Evolutionary conservation across 2,329 filamentous ascomycete species (phyloP).

Genomic region (Apiospora sp.): DNA sequence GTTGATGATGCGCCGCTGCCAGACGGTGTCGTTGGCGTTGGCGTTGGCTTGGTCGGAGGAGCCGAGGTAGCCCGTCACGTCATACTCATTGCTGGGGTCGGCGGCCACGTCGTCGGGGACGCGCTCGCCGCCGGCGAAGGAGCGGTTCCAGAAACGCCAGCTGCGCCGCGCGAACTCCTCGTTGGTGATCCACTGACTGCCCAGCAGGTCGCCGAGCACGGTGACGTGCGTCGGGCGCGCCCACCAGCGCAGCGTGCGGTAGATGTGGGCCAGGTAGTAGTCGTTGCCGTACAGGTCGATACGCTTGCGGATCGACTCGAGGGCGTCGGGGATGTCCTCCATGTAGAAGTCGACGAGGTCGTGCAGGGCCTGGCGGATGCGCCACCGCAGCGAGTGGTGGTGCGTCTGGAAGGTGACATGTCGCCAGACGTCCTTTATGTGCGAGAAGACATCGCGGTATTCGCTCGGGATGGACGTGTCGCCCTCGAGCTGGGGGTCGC

Average conservation of each 20-base stretch:
- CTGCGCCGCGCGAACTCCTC: slow-evolving; percentile 81
- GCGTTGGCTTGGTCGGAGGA: slow-evolving; percentile 36
- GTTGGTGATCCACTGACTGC: slow-evolving; percentile 93
- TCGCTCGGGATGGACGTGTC: slow-evolving; percentile 80
- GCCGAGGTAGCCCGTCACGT: slow-evolving; percentile 58
- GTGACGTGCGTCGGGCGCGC: slow-evolving; percentile 84
- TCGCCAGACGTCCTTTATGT: slow-evolving; percentile 55
- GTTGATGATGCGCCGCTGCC: slow-evolving; percentile 84
- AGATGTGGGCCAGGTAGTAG: slow-evolving; percentile 92
- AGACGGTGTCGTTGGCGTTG: slow-evolving; percentile 59
- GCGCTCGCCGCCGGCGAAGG: slow-evolving; percentile 74
- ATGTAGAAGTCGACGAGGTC: slow-evolving; percentile 68
- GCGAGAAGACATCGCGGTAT: slow-evolving; percentile 61
- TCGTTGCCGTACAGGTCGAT: slow-evolving; percentile 94
- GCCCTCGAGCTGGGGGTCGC: slow-evolving; percentile 93
- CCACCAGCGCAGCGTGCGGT: slow-evolving; percentile 85
- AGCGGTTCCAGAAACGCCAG: slow-evolving; percentile 79
- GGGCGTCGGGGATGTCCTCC: slow-evolving; percentile 72
- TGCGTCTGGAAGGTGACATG: slow-evolving; percentile 57
- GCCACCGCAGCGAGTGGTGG: slow-evolving; percentile 57
- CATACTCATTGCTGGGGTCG: slow-evolving; percentile 58
- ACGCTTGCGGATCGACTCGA: slow-evolving; percentile 76
- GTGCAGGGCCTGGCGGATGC: slow-evolving; percentile 62
- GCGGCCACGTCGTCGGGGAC: slow-evolving; percentile 65
- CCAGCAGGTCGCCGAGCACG: slow-evolving; percentile 89